Conservation (phyloP, 2,329 filamentous ascomycete genomes). For the Metarhizium rileyi region DNA sequence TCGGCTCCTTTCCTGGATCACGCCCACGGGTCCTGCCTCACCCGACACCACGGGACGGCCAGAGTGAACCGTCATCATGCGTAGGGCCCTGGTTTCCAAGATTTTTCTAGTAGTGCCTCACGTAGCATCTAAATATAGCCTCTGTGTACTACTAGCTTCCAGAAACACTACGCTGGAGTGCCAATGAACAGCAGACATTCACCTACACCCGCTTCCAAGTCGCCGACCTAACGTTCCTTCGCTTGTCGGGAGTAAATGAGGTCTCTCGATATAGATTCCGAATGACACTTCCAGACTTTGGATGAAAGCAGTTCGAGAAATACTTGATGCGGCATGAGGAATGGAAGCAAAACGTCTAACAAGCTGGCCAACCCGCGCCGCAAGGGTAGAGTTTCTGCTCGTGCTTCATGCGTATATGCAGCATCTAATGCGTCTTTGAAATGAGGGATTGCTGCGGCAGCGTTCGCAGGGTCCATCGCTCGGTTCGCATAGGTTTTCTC, state of each 20-base stretch:
- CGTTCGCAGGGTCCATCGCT: conserved; percentile 12
- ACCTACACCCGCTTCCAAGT: neutral
- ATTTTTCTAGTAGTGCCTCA: no score
- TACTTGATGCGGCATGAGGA: conserved; percentile 15
- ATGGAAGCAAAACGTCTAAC: conserved; percentile 16
- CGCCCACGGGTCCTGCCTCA: no score
- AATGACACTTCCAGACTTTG: conserved; percentile 14
- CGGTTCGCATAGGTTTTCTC: conserved; percentile 8
- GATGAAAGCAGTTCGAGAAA: conserved; percentile 16
- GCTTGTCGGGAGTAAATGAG: conserved; percentile 10
- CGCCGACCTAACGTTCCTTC: neutral
- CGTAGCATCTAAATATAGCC: no score
- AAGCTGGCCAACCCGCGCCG: conserved; percentile 21
- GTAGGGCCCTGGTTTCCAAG: no score
- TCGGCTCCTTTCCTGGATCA: no score
- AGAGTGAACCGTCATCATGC: no score
- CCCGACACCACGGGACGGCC: no score
- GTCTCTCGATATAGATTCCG: conserved; percentile 17
- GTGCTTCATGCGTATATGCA: conserved; percentile 14
- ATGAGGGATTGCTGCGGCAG: conserved; percentile 15
- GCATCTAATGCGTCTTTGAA: conserved; percentile 21
- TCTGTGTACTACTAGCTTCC: no score
- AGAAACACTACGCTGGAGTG: no score
- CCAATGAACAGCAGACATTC: no score
- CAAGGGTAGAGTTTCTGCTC: conserved; percentile 20